These are phyloP conservation scores for Scheffersomyces ergatensis DNA, from an alignment of 805 yeast genomes.

Conservation along the genomic window DNA sequence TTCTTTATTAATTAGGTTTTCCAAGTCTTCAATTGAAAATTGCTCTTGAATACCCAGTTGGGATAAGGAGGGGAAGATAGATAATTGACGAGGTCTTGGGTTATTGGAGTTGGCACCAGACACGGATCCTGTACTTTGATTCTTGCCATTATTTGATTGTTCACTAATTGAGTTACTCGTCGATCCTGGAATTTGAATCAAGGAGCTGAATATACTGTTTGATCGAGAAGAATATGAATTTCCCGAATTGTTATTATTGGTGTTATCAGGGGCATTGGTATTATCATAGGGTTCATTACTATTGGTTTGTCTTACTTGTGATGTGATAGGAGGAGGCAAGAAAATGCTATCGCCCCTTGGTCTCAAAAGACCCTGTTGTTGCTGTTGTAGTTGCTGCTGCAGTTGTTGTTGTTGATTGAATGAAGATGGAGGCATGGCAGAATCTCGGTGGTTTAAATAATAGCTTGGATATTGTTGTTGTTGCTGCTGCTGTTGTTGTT, in stretches of 20 bases:
- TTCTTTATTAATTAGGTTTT: conserved; percentile 30
- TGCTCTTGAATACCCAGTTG: conserved; percentile 12
- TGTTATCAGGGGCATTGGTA: conserved; percentile 5
- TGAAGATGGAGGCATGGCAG: conserved; percentile 6
- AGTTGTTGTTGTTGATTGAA: conserved; percentile 5
- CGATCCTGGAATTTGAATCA: conserved; percentile 39
- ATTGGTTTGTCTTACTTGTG: conserved; percentile 10
- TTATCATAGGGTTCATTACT: conserved; percentile 8
- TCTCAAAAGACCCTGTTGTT: conserved; percentile 13
- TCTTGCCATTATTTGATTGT: conserved; percentile 6
- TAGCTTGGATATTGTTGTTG: conserved; percentile 14
- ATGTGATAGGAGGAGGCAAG: conserved; percentile 34
- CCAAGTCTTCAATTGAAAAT: conserved; percentile 28
- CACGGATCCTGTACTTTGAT: conserved; percentile 9
- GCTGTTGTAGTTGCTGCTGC: conserved; percentile 4
- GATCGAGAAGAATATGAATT: conserved; percentile 27
- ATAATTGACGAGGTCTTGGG: conserved; percentile 16
- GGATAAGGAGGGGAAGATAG: conserved; percentile 12
- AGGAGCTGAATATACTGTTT: conserved; percentile 36
- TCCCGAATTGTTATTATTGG: conserved; percentile 9
- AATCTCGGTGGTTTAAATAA: conserved; percentile 15
- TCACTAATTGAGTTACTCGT: conserved; percentile 31
- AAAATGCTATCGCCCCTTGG: conserved; percentile 38
- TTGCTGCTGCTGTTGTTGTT: not conserved
- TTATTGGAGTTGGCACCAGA: conserved; percentile 6